Conservation (phyloP, 2,329 filamentous ascomycete genomes). For the Talaromyces sp. region DNA sequence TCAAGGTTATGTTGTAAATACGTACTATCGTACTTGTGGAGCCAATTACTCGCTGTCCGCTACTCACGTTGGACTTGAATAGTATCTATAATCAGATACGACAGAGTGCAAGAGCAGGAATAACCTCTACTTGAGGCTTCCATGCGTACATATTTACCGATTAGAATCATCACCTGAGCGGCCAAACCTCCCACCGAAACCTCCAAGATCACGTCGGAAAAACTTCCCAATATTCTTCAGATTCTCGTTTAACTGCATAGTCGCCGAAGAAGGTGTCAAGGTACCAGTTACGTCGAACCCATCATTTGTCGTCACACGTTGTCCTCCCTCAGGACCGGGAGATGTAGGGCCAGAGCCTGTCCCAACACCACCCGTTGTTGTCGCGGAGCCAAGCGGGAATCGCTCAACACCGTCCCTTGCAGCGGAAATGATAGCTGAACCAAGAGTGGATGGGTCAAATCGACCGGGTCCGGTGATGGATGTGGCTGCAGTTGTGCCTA, state of each 20-base stretch:
- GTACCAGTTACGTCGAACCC: constrained; percentile 25
- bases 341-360: constrained; percentile 11
- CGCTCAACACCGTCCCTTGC: constrained; percentile 77
- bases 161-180: constrained; percentile 29
- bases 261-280: constrained; percentile 32
- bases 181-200: constrained; percentile 68
- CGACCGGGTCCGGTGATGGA: constrained; percentile 47
- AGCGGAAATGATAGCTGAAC: constrained; percentile 81
- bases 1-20: too few species aligned
- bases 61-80: neutral
- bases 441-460: constrained; percentile 78
- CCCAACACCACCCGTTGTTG: too few species aligned
- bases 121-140: neutral
- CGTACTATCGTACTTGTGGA: too few species aligned
- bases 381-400: constrained; percentile 45
- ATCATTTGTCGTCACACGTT: constrained; percentile 8
- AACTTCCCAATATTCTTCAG: constrained; percentile 95
- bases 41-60: too few species aligned
- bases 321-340: constrained; percentile 1
- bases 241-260: constrained; percentile 82
- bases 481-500: constrained; percentile 38
- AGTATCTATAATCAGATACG: neutral
- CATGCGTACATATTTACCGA: constrained; percentile 7
- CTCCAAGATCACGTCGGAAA: constrained; percentile 80
- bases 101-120: neutral